Percentiles rank a stretch among this genome's conserved stretches.
These are phyloP conservation scores for Tricladium varicosporioides DNA, from an alignment of 2,329 filamentous ascomycete species.

Conservation along the genomic window DNA sequence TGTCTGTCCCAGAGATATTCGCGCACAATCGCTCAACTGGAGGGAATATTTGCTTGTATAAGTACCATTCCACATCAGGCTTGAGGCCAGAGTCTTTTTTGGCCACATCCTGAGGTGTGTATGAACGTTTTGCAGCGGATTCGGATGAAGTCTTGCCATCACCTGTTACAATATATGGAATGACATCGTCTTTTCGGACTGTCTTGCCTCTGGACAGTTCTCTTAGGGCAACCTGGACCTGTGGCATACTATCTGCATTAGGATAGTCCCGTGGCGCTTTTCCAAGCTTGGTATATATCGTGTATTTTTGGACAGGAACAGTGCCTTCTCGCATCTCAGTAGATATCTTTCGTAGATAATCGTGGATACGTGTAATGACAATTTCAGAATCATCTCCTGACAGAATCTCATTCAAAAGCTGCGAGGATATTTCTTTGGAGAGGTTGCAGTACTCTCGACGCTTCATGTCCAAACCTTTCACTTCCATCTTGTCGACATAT, in stretches of 20 bases:
- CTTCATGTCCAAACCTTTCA: conserved; percentile 98
- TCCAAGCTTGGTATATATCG: conserved; percentile 95
- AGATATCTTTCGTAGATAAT: conserved; percentile 83
- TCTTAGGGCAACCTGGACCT: conserved; percentile 90
- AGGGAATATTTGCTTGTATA: conserved; percentile 97
- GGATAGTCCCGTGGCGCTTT: conserved; percentile 93
- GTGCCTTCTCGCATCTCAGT: conserved; percentile 79
- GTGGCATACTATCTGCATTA: conserved; percentile 92
- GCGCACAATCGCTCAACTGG: conserved; percentile 97
- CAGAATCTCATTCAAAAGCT: conserved; percentile 88
- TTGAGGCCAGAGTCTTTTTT: conserved; percentile 73
- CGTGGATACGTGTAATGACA: conserved; percentile 86
- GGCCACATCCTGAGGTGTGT: conserved; percentile 78
- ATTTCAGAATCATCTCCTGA: conserved; percentile 90
- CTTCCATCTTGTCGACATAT: conserved; percentile 90
- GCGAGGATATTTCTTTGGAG: conserved; percentile 90
- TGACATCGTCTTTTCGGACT: conserved; percentile 91
- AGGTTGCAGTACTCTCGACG: conserved; percentile 94
- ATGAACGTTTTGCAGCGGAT: conserved; percentile 82
- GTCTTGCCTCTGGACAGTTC: conserved; percentile 84
- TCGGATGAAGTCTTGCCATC: conserved; percentile 62
- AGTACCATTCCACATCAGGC: conserved; percentile 95
- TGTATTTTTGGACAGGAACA: conserved; percentile 82
- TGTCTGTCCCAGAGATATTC: conserved; percentile 90
- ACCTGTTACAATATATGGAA: conserved; percentile 90